Evolutionary conservation across 352 stramenopile species (phyloP).

Genomic region (Phytophthora agathidicida): DNA sequence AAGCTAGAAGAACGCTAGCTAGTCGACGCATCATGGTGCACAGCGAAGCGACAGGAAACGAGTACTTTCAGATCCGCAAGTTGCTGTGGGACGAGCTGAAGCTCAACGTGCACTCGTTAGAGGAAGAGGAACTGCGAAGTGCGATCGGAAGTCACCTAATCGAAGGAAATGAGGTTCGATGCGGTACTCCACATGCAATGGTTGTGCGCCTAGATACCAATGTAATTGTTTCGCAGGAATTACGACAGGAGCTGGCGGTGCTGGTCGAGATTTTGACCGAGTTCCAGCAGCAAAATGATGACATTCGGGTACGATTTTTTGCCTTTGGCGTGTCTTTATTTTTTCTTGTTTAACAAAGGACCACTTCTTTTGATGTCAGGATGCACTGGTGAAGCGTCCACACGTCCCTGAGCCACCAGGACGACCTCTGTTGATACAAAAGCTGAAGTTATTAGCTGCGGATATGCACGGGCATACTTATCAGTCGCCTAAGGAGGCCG

Average conservation of each 20-base stretch:
- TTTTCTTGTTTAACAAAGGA: neutral
- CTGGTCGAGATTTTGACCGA: slow-evolving; percentile 80
- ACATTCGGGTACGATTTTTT: slow-evolving; percentile 55
- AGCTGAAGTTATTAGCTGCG: slow-evolving; percentile 67
- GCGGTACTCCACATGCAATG: neutral
- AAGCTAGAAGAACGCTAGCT: neutral
- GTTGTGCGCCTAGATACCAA: neutral
- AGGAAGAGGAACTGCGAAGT: slow-evolving; percentile 66
- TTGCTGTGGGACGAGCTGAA: slow-evolving; percentile 83
- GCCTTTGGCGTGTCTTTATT: neutral
- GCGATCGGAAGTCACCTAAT: slow-evolving; percentile 69
- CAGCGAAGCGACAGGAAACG: slow-evolving; percentile 36
- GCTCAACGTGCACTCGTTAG: slow-evolving; percentile 49
- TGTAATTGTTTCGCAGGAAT: slow-evolving; percentile 33
- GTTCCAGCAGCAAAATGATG: slow-evolving; percentile 82
- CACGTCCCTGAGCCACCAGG: slow-evolving; percentile 68
- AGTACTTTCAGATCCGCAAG: slow-evolving; percentile 72
- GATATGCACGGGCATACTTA: slow-evolving; percentile 46
- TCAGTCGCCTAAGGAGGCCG: slow-evolving; percentile 51
- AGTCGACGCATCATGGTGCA: slow-evolving; percentile 7
- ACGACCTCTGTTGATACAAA: slow-evolving; percentile 68
- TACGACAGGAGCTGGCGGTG: slow-evolving; percentile 60
- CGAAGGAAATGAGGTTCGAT: slow-evolving; percentile 64
- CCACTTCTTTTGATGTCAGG: slow-evolving; percentile 29
- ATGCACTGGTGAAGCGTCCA: slow-evolving; percentile 56